phyloP scores from a whole-genome alignment of 2,329 filamentous ascomycete species.

The Arthrobotrys sinensis region DNA sequence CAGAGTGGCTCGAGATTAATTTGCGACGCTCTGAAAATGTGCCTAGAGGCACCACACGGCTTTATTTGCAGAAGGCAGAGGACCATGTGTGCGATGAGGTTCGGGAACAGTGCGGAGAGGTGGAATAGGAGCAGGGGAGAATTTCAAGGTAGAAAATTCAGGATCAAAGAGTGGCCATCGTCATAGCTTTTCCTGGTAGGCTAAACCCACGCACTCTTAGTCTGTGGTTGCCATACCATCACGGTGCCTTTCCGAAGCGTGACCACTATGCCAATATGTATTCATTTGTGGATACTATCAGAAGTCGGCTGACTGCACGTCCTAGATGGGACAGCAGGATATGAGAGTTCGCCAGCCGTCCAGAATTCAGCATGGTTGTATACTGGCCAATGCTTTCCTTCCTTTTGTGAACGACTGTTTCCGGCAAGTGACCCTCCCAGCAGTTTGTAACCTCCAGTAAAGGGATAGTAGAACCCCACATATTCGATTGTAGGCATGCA shows the following conservation, averaged over 20 bases:
- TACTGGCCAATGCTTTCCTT: conserved; percentile 40
- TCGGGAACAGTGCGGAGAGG: conserved; percentile 40
- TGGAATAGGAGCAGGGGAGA: conserved; percentile 43
- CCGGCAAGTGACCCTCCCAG: conserved; percentile 59
- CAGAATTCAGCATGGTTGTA: conserved; percentile 28
- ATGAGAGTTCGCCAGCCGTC: conserved; percentile 57
- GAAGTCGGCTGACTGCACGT: conserved; percentile 47
- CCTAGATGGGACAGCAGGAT: conserved; percentile 43
- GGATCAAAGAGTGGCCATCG: conserved; percentile 48
- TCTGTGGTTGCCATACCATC: conserved; percentile 19
- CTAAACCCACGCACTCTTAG: conserved; percentile 38
- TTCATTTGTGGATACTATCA: conserved; percentile 39
- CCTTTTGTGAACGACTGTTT: conserved; percentile 44
- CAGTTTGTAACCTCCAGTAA: conserved; percentile 55
- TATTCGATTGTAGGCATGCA: conserved; percentile 51
- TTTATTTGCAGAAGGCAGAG: conserved; percentile 49
- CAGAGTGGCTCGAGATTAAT: conserved; percentile 34
- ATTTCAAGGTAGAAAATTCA: conserved; percentile 11
- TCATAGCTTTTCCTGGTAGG: conserved; percentile 26
- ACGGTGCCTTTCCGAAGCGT: conserved; percentile 53
- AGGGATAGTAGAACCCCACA: conserved; percentile 51
- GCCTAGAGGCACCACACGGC: conserved; percentile 36
- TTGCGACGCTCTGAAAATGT: conserved; percentile 45
- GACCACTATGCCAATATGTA: conserved; percentile 52
- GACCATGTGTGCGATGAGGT: conserved; percentile 43